Evolutionary conservation across 352 stramenopile species (phyloP), one percentile per base, ranked within the genome.

Genomic region (Globisporangium viniferum): DNA sequence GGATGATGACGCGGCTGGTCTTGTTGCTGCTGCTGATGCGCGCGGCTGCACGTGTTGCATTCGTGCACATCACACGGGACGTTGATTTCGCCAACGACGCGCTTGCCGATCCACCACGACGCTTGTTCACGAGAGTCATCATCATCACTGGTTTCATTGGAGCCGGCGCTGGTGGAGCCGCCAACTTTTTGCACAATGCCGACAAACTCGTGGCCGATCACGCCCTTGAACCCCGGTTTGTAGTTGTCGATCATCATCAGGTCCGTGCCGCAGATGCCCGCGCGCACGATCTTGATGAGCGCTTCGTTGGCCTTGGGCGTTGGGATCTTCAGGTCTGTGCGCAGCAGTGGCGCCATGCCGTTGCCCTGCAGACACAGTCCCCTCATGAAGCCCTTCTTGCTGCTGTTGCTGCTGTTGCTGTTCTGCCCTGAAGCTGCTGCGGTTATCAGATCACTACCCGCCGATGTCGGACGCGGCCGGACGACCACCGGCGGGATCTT

Each of bases 51-150:
- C 33, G 65, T 80, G 14, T 22, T 44, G 69, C 87, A 95, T 10
- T 84, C 79, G 15, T 66, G 64, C 51, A 80, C 71, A 24, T 86
- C 78, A 66, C 91, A 97, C 27, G 87, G 83, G 58, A 97, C 73
- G 71, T 98, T 98, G 58, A 98, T 97, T 74, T 98, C 93, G 20
- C 87, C 93, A 31, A 96, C 93, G 29, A 97, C 91, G 35, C 93
- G 89, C 69, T 93, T 82, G 20, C 85, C 84, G 0, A 96, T 62
- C 86, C 82, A 87, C 15, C 41, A 49, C 15, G 14, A 48, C n/a
- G 55, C 14, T 44, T 53, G n/a, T 5, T 66, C 20, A 24, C 63
- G 72, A 14, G 58, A 61, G 41, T n/a, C 41, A 49, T 49, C 41
- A 7, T 49, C 41, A 18, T 24, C 24, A 24, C 24, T 24, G 24